Conservation (phyloP, 305 asterid genomes). For the Fraxinus sp. region DNA sequence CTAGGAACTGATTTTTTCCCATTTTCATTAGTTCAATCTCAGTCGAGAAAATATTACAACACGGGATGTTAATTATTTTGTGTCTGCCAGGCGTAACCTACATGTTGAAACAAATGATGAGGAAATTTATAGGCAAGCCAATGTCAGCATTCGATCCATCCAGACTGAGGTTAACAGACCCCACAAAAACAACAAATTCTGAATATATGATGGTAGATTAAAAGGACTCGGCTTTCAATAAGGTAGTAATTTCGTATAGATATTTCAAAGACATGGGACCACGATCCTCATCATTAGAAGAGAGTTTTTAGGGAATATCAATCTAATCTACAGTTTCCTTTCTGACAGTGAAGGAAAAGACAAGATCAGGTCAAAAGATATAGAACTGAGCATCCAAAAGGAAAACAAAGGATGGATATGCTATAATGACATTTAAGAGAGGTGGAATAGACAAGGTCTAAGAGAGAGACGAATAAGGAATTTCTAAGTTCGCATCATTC, state of each 20-base stretch:
- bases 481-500: neutral
- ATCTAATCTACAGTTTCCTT: neutral
- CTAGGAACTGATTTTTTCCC: neutral
- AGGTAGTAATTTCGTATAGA: neutral
- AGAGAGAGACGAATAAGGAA: neutral
- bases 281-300: neutral
- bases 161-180: neutral
- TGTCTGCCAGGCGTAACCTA: neutral
- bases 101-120: neutral
- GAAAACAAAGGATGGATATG: neutral
- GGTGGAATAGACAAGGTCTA: neutral
- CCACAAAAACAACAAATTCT: neutral
- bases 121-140: neutral
- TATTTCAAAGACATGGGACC: neutral
- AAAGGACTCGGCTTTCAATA: neutral
- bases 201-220: neutral
- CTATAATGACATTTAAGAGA: neutral
- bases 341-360: neutral
- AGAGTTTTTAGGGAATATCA: neutral
- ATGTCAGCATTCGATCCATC: neutral
- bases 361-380: neutral
- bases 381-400: neutral
- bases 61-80: neutral
- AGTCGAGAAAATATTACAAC: neutral
- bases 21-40: neutral